Base-by-base conservation (phyloP, 495 filamentous ascomycete genomes). In the Penicillium lividum region DNA sequence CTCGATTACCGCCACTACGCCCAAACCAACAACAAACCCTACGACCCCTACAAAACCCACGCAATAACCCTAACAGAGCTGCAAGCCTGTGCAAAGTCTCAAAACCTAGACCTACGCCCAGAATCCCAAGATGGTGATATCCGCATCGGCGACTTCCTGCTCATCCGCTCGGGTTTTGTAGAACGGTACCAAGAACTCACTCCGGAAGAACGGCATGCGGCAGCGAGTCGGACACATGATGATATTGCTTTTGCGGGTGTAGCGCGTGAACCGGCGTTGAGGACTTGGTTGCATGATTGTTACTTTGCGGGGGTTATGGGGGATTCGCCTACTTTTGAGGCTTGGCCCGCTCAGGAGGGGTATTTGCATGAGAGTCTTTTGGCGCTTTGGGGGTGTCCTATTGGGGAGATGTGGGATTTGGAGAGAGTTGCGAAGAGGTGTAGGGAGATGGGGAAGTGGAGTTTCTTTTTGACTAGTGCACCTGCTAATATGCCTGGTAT, bases 101-200 rank as follows among this genome's bases (percentile, higher is more conserved):
- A 80, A 46, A 73, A 74, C 16, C 59, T 81, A 29, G 69, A 78
- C 33, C 71, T 78, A 46, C 73, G 69, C 33, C 73, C 73, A 1
- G 71, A 67, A 9, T 65, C 69, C 5, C 79, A 86, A 60, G 84
- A 84, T 16, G 85, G 85, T 9, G 82, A 86, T 59, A 79, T 89
- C 66, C 77, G 81, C 48, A 65, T 82, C 27, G 84, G 84, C 22
- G 89, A 92, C 59, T 82, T 92, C 31, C 75, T 92, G 18, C 77
- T 91, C 51, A 63, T 92, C 31, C 80, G 89, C 43, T 85, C 81
- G 1, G 88, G 89, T 0, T 87, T 86, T 64, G 82, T 85, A 31
- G 79, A 85, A 47, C 67, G 78, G 10, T 85, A 89, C 59, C 64
- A 82, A 54, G 58, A 60, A 22, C 73, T 79, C 18, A 57, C 64